Base-by-base conservation (phyloP, 352 stramenopile species). In the Pythium coloratum region DNA sequence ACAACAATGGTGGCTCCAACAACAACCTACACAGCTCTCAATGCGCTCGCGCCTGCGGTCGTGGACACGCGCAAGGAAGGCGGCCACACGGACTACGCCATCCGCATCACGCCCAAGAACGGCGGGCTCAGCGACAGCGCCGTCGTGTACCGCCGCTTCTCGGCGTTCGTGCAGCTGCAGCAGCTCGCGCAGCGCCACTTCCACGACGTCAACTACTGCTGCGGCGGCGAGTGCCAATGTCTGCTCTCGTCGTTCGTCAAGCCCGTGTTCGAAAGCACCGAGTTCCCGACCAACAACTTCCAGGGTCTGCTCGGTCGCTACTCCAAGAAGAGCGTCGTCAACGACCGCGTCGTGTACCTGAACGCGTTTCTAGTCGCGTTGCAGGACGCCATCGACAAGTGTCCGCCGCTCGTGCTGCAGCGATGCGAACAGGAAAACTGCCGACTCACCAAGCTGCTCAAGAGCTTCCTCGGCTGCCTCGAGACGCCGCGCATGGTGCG, bases 101-200 rank as follows among this genome's bases (percentile, higher is more conserved):
- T 95, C 71, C 81, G 83, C 46, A 82, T 95, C 55, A 80, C 88
- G 76, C 78, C 81, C 49, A 77, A 86, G 60, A 70, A 76, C 36
- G 85, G 72, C 60, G 56, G 56, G 6, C 34, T 59, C 47, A 70
- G 80, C 64, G 76, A 86, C 34, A 71, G 74, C 18, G 80, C 81
- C 66, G 77, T 95, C 64, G 82, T 95, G 2, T 93, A 93, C 76
- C 82, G 86, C 53, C 86, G 86, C 65, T 95, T 91, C 79, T 95
- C 86, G 59, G 82, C 84, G 53, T 95, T 95, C 67, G 72, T 93
- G 65, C 81, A 95, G 73, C 83, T 95, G 24, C 86, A 95, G 72
- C 81, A 86, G 13, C 77, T 93, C 28, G 82, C 76, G 28, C 70
- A 76, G 50, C 84, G 82, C 60, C 83, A 91, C 68, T 86, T 95